These are phyloP conservation scores for Annona squamosa DNA, from an alignment of 164 flowering plant genomes.

Conservation along the genomic window DNA sequence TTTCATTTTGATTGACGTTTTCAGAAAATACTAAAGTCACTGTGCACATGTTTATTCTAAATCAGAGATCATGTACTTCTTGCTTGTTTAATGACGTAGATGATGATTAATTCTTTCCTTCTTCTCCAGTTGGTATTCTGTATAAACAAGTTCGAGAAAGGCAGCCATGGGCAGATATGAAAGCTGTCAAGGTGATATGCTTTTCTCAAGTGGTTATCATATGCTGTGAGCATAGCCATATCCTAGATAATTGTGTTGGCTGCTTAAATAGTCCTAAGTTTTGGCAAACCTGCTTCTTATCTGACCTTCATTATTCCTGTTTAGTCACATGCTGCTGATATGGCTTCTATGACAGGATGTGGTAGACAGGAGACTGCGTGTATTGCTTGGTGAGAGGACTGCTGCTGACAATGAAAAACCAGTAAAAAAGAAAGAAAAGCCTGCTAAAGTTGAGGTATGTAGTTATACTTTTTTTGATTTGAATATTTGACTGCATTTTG, in stretches of 20 bases:
- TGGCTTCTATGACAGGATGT: slow-evolving; percentile 38
- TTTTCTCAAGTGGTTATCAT: background rate
- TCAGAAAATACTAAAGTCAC: background rate
- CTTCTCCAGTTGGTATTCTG: slow-evolving; percentile 65
- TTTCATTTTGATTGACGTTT: background rate
- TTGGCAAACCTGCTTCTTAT: background rate
- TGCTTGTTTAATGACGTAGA: slow-evolving; percentile 1
- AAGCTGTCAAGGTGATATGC: slow-evolving; percentile 67
- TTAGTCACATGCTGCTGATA: slow-evolving; percentile 4
- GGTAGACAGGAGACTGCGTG: slow-evolving; percentile 58
- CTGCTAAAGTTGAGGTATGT: slow-evolving; percentile 60
- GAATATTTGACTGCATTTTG: background rate
- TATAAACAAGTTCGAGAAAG: slow-evolving; percentile 62
- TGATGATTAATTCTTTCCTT: background rate
- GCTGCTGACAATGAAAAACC: slow-evolving; percentile 87
- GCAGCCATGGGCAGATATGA: slow-evolving; percentile 93
- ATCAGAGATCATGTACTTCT: background rate
- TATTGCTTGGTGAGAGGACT: slow-evolving; percentile 83
- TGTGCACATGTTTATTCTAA: too few relatives aligned
- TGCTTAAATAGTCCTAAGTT: background rate
- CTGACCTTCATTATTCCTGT: background rate
- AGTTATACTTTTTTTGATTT: background rate
- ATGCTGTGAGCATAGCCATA: background rate
- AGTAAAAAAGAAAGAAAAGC: slow-evolving; percentile 77
- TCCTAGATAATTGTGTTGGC: background rate